Base-by-base conservation (phyloP, 768 basidiomycete genomes). In the Saitozyma sp. region DNA sequence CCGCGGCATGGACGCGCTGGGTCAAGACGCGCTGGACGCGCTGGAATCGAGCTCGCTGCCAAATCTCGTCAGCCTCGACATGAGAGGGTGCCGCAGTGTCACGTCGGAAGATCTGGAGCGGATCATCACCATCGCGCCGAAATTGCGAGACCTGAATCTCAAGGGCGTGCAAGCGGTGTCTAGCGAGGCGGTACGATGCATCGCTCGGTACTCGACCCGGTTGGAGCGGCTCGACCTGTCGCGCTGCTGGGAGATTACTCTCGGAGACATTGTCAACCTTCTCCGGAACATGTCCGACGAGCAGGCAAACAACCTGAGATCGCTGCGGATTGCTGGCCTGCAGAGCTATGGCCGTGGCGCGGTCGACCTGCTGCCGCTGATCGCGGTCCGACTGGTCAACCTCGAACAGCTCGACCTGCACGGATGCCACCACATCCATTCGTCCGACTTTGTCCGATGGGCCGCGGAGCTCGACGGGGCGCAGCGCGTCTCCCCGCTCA, bases 351-450 rank as follows among this genome's bases (percentile, higher is more conserved):
- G 68, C 14, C 54, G 43, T 57, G 78, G 87, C 55, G 80, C 83
- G 14, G 88, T 89, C 69, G 80, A 82, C 10, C 83, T 84, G 69
- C 84, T 94, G 84, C 76, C 82, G n/a, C 79, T 81, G 9, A 81
- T 93, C 42, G 91, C 88, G 7, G 84, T 81, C 66, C 87, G 85
- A 3, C 84, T 89, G 0, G 89, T 89, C 17, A 81, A 82, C 69
- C 83, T 94, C 19, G 89, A 91, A 76, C 85, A 90, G 16, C 81
- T 94, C 19, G 92, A 94, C 77, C 79, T 92, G 64, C 89, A 88
- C 79, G 89, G 89, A 71, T 83, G 85, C 60, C 83, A 84, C 39
- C 86, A 59, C 77, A 92, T 61, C 88, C 87, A 20, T 8, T 17
- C 20, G 4, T 50, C 46, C 29, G 41, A 48, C 9, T 46, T 46